Percentiles rank a stretch among this genome's conserved stretches.
phyloP scores from a whole-genome alignment of 768 basidiomycete genomes.

The Russula sp. region DNA sequence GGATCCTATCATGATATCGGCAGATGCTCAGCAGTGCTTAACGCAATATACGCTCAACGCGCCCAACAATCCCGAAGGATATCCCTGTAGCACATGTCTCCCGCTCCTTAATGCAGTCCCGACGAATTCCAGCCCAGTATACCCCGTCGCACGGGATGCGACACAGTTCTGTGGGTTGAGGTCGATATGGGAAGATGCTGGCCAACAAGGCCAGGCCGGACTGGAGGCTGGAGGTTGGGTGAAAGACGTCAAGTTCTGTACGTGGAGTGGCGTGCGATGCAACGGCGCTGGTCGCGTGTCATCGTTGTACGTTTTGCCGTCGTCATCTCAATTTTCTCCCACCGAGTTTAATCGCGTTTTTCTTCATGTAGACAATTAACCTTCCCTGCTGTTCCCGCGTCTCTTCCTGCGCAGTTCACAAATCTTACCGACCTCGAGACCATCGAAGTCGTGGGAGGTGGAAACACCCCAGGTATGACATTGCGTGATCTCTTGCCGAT shows the following conservation, averaged over 20 bases:
- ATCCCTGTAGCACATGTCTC: conserved; percentile 49
- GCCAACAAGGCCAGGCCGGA: conserved; percentile 39
- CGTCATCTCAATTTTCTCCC: background rate
- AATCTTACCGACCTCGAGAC: conserved; percentile 40
- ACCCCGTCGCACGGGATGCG: conserved; percentile 38
- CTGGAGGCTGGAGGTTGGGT: conserved; percentile 47
- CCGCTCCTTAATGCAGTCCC: conserved; percentile 43
- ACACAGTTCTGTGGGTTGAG: conserved; percentile 50
- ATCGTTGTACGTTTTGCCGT: conserved; percentile 41
- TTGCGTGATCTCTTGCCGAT: background rate
- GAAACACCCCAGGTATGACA: conserved; percentile 42
- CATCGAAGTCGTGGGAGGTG: conserved; percentile 44
- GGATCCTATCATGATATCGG: conserved; percentile 38
- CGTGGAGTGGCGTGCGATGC: conserved; percentile 49
- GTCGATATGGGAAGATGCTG: conserved; percentile 43
- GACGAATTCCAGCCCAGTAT: conserved; percentile 32
- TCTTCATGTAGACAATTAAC: conserved; percentile 38
- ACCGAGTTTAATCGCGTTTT: background rate
- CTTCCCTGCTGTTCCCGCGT: conserved; percentile 48
- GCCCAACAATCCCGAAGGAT: conserved; percentile 42
- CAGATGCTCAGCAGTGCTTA: conserved; percentile 45
- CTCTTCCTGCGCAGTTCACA: conserved; percentile 44
- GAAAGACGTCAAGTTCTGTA: conserved; percentile 45
- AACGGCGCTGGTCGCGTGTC: conserved; percentile 42
- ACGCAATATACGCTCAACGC: conserved; percentile 47